Percentiles rank a stretch among this genome's conserved stretches.
phyloP scores from a whole-genome alignment of 768 basidiomycete species.

The Boletus reticuloceps region DNA sequence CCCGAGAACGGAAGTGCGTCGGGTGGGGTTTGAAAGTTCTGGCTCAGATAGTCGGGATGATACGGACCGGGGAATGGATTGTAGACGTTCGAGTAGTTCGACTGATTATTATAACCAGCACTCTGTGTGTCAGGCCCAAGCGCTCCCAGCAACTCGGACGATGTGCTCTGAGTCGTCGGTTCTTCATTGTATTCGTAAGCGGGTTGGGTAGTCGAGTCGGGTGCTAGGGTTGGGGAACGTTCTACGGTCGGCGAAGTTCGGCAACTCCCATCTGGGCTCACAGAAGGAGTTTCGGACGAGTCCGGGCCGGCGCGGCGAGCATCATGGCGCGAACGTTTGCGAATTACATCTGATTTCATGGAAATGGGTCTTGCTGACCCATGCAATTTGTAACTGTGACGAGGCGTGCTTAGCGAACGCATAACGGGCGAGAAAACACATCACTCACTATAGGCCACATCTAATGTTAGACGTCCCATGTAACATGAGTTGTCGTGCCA shows the following conservation, averaged over 20 bases:
- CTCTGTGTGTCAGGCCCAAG: slow-evolving; percentile 35
- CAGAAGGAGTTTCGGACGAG: slow-evolving; percentile 67
- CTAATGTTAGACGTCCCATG: slow-evolving; percentile 34
- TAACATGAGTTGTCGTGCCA: slow-evolving; percentile 11
- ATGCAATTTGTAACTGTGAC: slow-evolving; percentile 69
- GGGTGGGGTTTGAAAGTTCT: slow-evolving; percentile 42
- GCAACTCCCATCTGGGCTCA: slow-evolving; percentile 70
- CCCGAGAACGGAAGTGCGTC: slow-evolving; percentile 56
- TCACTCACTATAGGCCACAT: slow-evolving; percentile 71
- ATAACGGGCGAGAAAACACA: not conserved
- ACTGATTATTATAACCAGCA: slow-evolving; percentile 25
- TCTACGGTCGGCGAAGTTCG: slow-evolving; percentile 66
- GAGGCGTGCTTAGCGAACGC: slow-evolving; percentile 9
- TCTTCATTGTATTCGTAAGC: slow-evolving; percentile 52
- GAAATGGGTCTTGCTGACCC: slow-evolving; percentile 84
- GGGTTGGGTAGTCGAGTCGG: slow-evolving; percentile 65
- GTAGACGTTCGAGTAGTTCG: slow-evolving; percentile 35
- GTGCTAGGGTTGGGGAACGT: slow-evolving; percentile 62
- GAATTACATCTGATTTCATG: slow-evolving; percentile 90
- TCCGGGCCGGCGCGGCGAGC: slow-evolving; percentile 56
- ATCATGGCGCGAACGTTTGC: slow-evolving; percentile 82
- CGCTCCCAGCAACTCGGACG: slow-evolving; percentile 54
- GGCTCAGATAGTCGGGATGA: slow-evolving; percentile 67
- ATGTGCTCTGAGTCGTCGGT: slow-evolving; percentile 32
- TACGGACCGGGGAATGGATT: slow-evolving; percentile 68